A percentile compares a stretch with the other conserved stretches of the same genome.
Conservation (phyloP, 495 filamentous ascomycete genomes). For the Lasiosphaeria hispida region DNA sequence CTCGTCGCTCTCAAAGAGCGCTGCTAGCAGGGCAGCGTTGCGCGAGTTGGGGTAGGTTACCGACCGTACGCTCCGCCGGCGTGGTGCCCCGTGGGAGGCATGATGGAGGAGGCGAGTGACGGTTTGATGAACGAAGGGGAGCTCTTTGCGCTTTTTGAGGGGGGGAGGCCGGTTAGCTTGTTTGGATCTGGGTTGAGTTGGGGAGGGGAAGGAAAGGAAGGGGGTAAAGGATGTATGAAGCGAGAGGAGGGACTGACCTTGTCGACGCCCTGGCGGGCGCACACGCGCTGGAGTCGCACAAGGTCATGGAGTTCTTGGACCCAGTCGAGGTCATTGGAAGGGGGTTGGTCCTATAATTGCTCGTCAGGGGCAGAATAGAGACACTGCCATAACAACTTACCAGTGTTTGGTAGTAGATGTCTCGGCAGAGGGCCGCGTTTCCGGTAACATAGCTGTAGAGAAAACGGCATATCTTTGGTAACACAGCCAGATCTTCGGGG, state of each 20-base stretch:
- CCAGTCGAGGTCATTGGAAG: slow-evolving; percentile 44
- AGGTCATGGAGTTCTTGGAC: slow-evolving; percentile 47
- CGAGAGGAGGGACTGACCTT: slow-evolving; percentile 31
- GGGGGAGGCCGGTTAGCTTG: not conserved
- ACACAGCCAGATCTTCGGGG: slow-evolving; percentile 48
- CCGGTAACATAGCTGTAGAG: slow-evolving; percentile 48
- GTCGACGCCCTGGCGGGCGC: slow-evolving; percentile 26
- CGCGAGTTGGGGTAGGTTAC: slow-evolving; percentile 35
- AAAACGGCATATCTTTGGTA: slow-evolving; percentile 46
- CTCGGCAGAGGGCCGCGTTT: slow-evolving; percentile 52
- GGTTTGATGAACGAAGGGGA: slow-evolving; percentile 38
- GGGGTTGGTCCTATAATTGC: slow-evolving; percentile 39
- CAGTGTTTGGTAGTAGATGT: slow-evolving; percentile 48
- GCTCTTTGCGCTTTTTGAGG: not conserved
- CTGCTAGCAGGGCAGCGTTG: slow-evolving; percentile 49
- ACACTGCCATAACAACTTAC: slow-evolving; percentile 20
- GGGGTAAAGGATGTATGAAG: not conserved
- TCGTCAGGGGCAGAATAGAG: slow-evolving; percentile 6
- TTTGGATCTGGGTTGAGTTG: not conserved
- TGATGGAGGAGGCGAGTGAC: slow-evolving; percentile 37
- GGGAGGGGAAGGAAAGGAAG: not conserved
- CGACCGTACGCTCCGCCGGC: slow-evolving; percentile 9
- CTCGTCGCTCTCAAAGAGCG: slow-evolving; percentile 36
- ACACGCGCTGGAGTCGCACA: slow-evolving; percentile 46
- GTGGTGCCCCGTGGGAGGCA: slow-evolving; percentile 24